Base-by-base conservation (phyloP, 176 grass and related monocot genomes). In the Themeda triandra region DNA sequence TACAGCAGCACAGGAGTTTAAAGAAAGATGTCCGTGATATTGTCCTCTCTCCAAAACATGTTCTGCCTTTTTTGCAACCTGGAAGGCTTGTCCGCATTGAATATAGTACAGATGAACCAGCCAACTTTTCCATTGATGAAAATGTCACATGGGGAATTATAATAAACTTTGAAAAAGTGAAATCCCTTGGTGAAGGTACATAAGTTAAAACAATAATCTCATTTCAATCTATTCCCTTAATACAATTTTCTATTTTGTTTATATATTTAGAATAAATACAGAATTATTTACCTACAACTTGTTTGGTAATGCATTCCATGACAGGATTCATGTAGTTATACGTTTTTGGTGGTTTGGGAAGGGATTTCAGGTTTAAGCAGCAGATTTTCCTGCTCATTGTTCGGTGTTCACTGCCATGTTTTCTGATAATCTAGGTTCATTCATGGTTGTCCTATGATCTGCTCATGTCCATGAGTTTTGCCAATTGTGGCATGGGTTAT, bases 21-120 rank as follows among this genome's bases (percentile, higher is more conserved):
- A 98, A 95, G 83, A 87, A 82, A 60, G 93, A 98, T 86, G 89
- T 90, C 66, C 89, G 60, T 75, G 91, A 90, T 81, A 90, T 95
- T 41, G 81, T 94, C 41, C 81, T 95, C 71, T 92, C 89, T 59
- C 96, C 93, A 54, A 95, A 98, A 86, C 93, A 95, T 80, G 92
- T 85, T 81, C 87, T 98, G 31, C 91, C 92, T 63, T 98, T 95
- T 83, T 87, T 98, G 78, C 96, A 98, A 83, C 93, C 96, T 32
- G 96, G 96, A 68, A 91, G 96, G 83, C 92, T 98, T 86, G 80
- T 81, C 41, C 87, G 76, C 48, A 64, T 98, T 63, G 88, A 60
- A 37, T 88, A 81, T 73, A 73, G n/a, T 89, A 80, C 75, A 60
- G 86, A 93, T 69, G 91, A 86, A 71, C 70, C 84, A 67, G 18